Evolutionary conservation across 768 basidiomycete species (phyloP).

Genomic region (Kondoa subrosea): DNA sequence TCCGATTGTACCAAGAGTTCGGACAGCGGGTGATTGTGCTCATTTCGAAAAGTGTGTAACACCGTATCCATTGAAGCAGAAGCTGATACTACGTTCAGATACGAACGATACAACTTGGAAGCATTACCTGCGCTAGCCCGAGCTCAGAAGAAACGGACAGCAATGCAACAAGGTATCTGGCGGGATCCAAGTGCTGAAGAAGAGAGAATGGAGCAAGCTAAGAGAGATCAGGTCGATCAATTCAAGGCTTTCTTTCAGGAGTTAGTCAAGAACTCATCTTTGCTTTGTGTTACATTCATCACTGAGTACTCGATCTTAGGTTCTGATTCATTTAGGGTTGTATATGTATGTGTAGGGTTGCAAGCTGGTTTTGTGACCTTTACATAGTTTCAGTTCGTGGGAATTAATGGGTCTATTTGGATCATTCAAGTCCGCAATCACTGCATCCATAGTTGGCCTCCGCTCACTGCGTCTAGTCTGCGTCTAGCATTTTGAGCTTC

Average conservation of each 20-base stretch:
- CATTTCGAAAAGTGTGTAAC: slow-evolving; percentile 28
- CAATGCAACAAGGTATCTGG: neutral
- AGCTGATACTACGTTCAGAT: too few species aligned
- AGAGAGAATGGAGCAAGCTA: neutral
- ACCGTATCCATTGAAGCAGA: too few species aligned
- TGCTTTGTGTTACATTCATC: neutral
- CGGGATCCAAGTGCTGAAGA: neutral
- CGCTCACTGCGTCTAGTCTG: too few species aligned
- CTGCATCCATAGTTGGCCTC: neutral
- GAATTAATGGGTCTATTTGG: too few species aligned
- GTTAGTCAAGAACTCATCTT: neutral
- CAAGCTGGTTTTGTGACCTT: too few species aligned
- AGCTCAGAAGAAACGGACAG: slow-evolving; percentile 15
- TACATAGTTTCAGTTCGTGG: too few species aligned
- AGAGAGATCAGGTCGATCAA: neutral
- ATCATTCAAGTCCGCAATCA: neutral
- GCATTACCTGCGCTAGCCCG: slow-evolving; percentile 23
- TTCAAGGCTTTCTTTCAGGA: slow-evolving; percentile 6
- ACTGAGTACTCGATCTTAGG: neutral
- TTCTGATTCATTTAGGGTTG: too few species aligned
- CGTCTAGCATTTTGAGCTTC: too few species aligned
- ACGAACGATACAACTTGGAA: slow-evolving; percentile 18
- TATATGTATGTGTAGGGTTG: too few species aligned
- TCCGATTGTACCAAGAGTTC: slow-evolving; percentile 51
- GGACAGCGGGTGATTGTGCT: slow-evolving; percentile 20